Evolutionary conservation across 257 asterid species (phyloP), one percentile per base, ranked within the genome.

Genomic region (Lithospermum erythrorhizon): DNA sequence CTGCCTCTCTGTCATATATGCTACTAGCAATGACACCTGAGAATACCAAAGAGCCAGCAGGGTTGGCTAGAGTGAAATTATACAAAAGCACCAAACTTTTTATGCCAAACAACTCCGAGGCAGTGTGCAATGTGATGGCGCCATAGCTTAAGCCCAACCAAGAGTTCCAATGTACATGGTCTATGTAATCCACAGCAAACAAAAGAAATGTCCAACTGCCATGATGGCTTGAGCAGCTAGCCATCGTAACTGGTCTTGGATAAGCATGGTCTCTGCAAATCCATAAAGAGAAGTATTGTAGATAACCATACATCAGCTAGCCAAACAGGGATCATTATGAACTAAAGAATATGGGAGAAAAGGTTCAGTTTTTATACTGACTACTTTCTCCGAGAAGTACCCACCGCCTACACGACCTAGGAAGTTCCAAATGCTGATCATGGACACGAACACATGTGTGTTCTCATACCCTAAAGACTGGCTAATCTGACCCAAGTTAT

Each of bases 131-230:
- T 87, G 0, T 90, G 96, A 16, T n/a, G n/a, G 97, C 96, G 22
- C 97, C 97, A 35, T 90, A 90, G 27, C 96, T 96, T 96, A 21
- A 90, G 89, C 63, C 97, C 97, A 0, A 87, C 96, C 25, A 90
- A 90, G 95, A 6, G 97, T 90, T 62, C 89, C 96, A 0, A 90
- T 53, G 76, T 90, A 83, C 94, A 90, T 79, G 22, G 78, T 81
- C 52, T 95, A 91, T 0, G 96, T 95, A 90, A 11, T 91, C 97
- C 90, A 90, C 77, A 6, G 97, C 96, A 15, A 87, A 83, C 83
- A 79, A n/a, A n/a, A 65, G 76, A 87, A 79, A 73, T 87, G 96
- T 5, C 97, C 97, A 0, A 87, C 24, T 1, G 91, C 97, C 96
- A 90, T 77, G 48, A 83, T 57, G 63, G 29, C 80, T 78, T 90